phyloP scores from a whole-genome alignment of 306 rosid genomes.

The Dryas drummondii region DNA sequence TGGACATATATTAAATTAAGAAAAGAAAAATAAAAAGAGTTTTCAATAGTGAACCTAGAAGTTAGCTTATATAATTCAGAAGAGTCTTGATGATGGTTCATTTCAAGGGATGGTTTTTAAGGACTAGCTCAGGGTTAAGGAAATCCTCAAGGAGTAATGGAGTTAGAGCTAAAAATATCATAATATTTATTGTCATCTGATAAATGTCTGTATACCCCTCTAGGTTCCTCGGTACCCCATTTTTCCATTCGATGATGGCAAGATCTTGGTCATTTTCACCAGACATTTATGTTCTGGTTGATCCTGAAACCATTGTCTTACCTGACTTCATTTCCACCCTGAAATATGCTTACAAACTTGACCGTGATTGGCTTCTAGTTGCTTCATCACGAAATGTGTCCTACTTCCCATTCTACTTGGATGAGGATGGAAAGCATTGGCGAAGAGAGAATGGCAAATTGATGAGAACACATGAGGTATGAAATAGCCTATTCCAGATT shows the following conservation, averaged over 20 bases:
- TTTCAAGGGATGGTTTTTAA: neutral
- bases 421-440: constrained; percentile 52
- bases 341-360: constrained; percentile 52
- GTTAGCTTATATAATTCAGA: neutral
- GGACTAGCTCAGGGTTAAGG: neutral
- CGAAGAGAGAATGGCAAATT: constrained; percentile 36
- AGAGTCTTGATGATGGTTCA: neutral
- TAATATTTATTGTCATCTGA: constrained; percentile 20
- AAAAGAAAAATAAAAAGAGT: neutral
- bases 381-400: constrained; percentile 69
- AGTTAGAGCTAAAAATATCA: neutral
- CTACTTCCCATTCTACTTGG: constrained; percentile 55
- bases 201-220: constrained; percentile 34
- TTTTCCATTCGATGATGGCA: constrained; percentile 85
- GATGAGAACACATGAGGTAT: constrained; percentile 57
- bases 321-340: constrained; percentile 71
- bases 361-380: constrained; percentile 78
- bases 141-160: neutral
- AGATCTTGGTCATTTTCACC: constrained; percentile 52
- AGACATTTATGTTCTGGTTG: constrained; percentile 58
- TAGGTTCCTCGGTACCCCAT: constrained; percentile 94
- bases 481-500: constrained; percentile 27
- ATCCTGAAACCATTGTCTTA: constrained; percentile 67
- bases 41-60: neutral
- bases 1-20: neutral